Evolutionary conservation across 495 filamentous ascomycete species (phyloP).

Genomic region (Aspergillus nidulans): DNA sequence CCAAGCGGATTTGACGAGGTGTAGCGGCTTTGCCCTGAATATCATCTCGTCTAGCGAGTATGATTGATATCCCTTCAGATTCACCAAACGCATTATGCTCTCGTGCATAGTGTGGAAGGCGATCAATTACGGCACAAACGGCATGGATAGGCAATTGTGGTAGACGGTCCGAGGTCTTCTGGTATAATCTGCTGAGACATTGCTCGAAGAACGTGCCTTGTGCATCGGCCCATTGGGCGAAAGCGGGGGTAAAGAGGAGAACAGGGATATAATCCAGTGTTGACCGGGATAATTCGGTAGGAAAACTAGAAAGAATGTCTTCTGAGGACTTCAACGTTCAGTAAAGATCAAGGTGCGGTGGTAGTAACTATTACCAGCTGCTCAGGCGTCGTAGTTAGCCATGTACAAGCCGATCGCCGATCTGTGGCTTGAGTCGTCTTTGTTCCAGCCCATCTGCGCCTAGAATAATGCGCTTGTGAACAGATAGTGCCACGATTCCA

Average conservation of each 20-base stretch:
- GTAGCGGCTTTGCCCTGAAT: conserved; percentile 31
- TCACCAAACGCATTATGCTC: conserved; percentile 2
- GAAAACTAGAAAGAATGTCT: conserved; percentile 29
- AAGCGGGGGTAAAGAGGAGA: conserved; percentile 37
- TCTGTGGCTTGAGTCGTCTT: conserved; percentile 8
- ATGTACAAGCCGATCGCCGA: conserved; percentile 31
- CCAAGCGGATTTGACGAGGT: conserved; percentile 29
- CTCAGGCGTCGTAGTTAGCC: conserved; percentile 37
- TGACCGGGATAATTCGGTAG: conserved; percentile 11
- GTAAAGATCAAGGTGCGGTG: neutral
- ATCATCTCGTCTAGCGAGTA: conserved; percentile 22
- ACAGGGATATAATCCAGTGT: conserved; percentile 22
- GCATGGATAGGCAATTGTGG: conserved; percentile 18
- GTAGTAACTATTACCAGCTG: conserved; percentile 24
- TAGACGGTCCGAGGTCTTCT: neutral
- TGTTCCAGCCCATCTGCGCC: conserved; percentile 21
- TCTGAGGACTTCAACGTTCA: conserved; percentile 26
- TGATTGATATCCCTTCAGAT: conserved; percentile 33
- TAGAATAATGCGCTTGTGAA: neutral
- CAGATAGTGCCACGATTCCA: neutral
- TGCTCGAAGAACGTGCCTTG: conserved; percentile 27
- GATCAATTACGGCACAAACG: conserved; percentile 37
- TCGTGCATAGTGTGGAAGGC: conserved; percentile 23
- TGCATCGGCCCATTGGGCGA: conserved; percentile 38
- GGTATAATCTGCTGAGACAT: conserved; percentile 27